Percentiles rank a stretch among this genome's conserved stretches.
These are phyloP conservation scores for Evansstolkia leycettana DNA, from an alignment of 495 filamentous ascomycete genomes.

Conservation along the genomic window DNA sequence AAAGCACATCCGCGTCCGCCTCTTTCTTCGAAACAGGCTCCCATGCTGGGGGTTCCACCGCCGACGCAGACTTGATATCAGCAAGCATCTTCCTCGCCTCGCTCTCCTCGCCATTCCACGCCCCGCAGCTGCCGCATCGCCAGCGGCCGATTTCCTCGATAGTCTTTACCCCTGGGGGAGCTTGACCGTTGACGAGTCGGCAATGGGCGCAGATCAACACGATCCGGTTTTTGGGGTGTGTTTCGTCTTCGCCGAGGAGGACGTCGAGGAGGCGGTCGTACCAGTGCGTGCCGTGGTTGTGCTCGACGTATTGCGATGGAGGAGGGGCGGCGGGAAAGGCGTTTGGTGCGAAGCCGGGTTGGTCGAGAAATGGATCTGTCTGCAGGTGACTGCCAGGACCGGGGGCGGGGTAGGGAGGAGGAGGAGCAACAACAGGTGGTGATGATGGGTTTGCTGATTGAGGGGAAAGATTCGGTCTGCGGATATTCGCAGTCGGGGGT, in stretches of 20 bases:
- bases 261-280: constrained; percentile 90
- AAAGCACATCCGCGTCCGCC: constrained; percentile 9
- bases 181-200: constrained; percentile 88
- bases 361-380: constrained; percentile 11
- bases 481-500: constrained; percentile 82
- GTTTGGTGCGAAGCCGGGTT: constrained; percentile 49
- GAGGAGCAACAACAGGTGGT: too few species aligned
- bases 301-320: constrained; percentile 24
- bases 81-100: constrained; percentile 52
- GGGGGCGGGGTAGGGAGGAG: constrained; percentile 14
- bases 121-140: constrained; percentile 76
- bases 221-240: constrained; percentile 77
- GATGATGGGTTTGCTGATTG: constrained; percentile 8
- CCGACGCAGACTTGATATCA: constrained; percentile 15
- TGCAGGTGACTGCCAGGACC: constrained; percentile 6
- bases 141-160: constrained; percentile 76
- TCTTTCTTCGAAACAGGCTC: constrained; percentile 13
- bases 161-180: constrained; percentile 71
- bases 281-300: constrained; percentile 66
- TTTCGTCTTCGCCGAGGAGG: constrained; percentile 90
- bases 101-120: constrained; percentile 73
- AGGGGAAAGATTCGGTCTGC: constrained; percentile 13
- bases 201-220: constrained; percentile 78
- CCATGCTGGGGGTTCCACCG: constrained; percentile 8
- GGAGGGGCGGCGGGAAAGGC: constrained; percentile 36